These are phyloP conservation scores for Castanospermum australe DNA, from an alignment of 306 rosid genomes.

Conservation along the genomic window DNA sequence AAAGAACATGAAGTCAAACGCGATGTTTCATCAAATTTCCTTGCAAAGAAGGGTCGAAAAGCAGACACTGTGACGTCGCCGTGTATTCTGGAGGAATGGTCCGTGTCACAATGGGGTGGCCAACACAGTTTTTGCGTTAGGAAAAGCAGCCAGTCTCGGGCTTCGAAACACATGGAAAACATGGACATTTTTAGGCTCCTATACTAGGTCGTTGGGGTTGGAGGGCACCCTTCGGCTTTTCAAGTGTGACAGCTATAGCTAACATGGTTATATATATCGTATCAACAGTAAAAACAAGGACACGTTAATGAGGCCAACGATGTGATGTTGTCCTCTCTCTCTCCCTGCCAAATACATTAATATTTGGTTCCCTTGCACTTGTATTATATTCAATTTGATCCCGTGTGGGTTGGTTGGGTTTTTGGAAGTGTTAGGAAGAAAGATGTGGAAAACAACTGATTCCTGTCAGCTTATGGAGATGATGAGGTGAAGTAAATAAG, in stretches of 20 bases:
- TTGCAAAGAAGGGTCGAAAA: constrained; percentile 38
- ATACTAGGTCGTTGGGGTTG: background rate
- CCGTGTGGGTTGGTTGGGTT: constrained; percentile 39
- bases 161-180: constrained; percentile 20
- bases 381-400: constrained; percentile 41
- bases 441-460: background rate
- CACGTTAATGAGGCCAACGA: constrained; percentile 46
- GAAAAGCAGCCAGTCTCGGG: constrained; percentile 17
- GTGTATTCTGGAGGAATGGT: constrained; percentile 59
- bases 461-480: background rate
- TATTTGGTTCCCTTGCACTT: no score
- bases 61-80: constrained; percentile 34
- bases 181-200: constrained; percentile 24
- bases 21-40: constrained; percentile 50
- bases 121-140: constrained; percentile 41
- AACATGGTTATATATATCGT: constrained; percentile 15
- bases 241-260: background rate
- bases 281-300: constrained; percentile 47
- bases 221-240: background rate
- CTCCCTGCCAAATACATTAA: constrained; percentile 17
- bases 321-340: constrained; percentile 32
- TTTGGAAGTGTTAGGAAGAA: constrained; percentile 31
- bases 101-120: constrained; percentile 49
- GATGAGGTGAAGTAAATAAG: background rate
- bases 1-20: constrained; percentile 37